phyloP scores from a whole-genome alignment of 768 basidiomycete species.

The Lentinula boryana region DNA sequence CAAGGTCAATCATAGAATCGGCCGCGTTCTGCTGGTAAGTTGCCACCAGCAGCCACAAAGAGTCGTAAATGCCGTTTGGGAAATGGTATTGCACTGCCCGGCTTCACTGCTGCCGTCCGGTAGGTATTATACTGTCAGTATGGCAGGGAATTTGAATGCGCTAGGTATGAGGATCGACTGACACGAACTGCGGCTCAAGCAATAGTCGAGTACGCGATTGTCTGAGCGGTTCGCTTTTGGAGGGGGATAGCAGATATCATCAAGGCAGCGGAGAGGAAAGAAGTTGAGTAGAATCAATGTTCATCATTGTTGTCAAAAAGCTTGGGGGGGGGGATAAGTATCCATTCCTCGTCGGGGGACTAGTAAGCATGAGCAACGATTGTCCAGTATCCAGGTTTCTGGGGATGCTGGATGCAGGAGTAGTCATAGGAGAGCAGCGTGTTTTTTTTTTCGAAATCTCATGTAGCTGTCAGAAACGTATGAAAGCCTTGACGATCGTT shows the following conservation, averaged over 20 bases:
- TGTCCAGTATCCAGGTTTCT: too few species aligned
- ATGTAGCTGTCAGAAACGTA: background rate
- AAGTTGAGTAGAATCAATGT: slow-evolving; percentile 26
- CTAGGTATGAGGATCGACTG: slow-evolving; percentile 12
- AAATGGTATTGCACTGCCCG: slow-evolving; percentile 48
- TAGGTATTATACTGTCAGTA: slow-evolving; percentile 17
- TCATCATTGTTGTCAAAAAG: too few species aligned
- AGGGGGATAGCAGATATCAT: slow-evolving; percentile 25
- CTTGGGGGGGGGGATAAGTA: too few species aligned
- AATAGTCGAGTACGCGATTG: slow-evolving; percentile 29
- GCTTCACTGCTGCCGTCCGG: slow-evolving; percentile 48
- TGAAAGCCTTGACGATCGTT: too few species aligned
- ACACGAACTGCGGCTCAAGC: slow-evolving; percentile 45
- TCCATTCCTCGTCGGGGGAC: too few species aligned
- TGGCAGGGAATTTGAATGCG: background rate
- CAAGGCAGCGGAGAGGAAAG: slow-evolving; percentile 24
- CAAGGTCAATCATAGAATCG: slow-evolving; percentile 44
- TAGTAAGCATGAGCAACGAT: too few species aligned
- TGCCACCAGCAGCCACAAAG: slow-evolving; percentile 46
- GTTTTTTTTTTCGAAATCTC: background rate
- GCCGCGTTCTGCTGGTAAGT: slow-evolving; percentile 44
- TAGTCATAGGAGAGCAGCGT: too few species aligned
- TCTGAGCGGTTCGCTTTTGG: slow-evolving; percentile 42
- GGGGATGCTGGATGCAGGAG: too few species aligned
- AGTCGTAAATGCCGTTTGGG: slow-evolving; percentile 48